Evolutionary conservation across 2,329 filamentous ascomycete genomes (phyloP).

Genomic region (Beauveria rudraprayagi): DNA sequence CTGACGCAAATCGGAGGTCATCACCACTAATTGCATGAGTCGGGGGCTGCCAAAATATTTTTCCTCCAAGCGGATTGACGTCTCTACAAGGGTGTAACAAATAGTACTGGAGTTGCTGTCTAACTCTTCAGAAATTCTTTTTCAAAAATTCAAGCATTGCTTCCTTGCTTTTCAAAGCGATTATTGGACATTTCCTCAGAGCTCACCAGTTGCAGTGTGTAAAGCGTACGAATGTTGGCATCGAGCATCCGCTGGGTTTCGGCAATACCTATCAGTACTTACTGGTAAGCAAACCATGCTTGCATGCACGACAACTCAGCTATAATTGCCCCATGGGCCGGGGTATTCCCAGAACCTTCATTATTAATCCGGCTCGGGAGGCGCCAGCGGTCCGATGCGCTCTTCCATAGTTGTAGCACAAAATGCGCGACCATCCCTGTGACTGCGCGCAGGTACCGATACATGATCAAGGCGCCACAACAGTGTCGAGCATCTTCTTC

Average conservation of each 20-base stretch:
- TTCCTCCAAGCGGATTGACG: too few relatives aligned
- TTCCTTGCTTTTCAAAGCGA: background rate
- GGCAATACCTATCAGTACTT: too few relatives aligned
- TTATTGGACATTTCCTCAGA: too few relatives aligned
- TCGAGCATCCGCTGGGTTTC: too few relatives aligned
- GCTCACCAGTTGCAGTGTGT: too few relatives aligned
- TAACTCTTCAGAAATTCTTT: too few relatives aligned
- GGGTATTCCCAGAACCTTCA: background rate
- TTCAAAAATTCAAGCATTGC: background rate
- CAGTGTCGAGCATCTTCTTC: background rate
- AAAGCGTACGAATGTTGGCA: too few relatives aligned
- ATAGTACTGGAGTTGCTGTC: background rate
- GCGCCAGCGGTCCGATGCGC: background rate
- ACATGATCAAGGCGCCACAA: background rate
- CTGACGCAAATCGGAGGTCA: conserved; percentile 72
- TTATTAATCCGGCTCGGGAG: background rate
- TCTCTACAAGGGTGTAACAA: background rate
- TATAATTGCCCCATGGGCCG: background rate
- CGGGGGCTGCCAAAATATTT: background rate
- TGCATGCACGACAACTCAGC: too few relatives aligned
- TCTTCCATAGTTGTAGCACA: background rate
- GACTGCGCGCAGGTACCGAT: background rate
- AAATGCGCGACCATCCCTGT: background rate
- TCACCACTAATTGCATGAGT: conserved; percentile 33
- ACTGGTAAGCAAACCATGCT: background rate